These are phyloP conservation scores for Pythium rishiriense DNA, from an alignment of 352 stramenopile genomes.

Conservation along the genomic window DNA sequence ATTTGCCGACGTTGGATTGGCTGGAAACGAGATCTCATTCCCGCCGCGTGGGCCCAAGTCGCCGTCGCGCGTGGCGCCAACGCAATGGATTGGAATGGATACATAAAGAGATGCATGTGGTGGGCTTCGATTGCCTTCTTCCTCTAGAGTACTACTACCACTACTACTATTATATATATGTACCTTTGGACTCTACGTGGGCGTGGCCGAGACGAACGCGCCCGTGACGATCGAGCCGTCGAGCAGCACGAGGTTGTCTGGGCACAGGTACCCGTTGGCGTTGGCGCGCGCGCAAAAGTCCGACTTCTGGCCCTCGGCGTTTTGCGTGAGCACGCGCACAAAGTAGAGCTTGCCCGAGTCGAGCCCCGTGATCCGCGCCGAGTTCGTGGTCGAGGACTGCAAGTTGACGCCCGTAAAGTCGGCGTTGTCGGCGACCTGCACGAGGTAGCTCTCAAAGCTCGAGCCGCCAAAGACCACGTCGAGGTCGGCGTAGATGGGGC, in stretches of 20 bases:
- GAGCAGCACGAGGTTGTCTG: conserved; percentile 66
- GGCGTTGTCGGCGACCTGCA: conserved; percentile 86
- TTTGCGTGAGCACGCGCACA: conserved; percentile 81
- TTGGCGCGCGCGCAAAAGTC: conserved; percentile 72
- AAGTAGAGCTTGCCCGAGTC: conserved; percentile 75
- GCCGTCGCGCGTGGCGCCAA: conserved; percentile 1
- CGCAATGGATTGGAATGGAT: not conserved
- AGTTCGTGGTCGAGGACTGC: conserved; percentile 59
- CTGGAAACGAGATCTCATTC: conserved; percentile 7
- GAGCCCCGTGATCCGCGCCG: conserved; percentile 62
- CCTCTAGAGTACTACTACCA: too few species aligned
- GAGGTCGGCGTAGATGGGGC: conserved; percentile 57
- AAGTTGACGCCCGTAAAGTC: conserved; percentile 79
- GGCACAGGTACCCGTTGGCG: conserved; percentile 58
- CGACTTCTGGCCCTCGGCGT: conserved; percentile 71
- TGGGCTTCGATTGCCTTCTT: too few species aligned
- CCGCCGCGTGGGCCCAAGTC: conserved; percentile 20
- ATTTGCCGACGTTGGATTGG: conserved; percentile 13
- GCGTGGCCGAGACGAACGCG: conserved; percentile 43
- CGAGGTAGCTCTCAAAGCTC: conserved; percentile 89
- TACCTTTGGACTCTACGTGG: too few species aligned
- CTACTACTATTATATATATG: too few species aligned
- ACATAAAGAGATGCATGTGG: too few species aligned
- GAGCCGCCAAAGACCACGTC: conserved; percentile 92
- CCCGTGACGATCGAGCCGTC: conserved; percentile 64